A percentile compares a stretch with the other conserved stretches of the same genome.
Conservation (phyloP, 176 grass and related monocot genomes). For the Tuctoria greenei region DNA sequence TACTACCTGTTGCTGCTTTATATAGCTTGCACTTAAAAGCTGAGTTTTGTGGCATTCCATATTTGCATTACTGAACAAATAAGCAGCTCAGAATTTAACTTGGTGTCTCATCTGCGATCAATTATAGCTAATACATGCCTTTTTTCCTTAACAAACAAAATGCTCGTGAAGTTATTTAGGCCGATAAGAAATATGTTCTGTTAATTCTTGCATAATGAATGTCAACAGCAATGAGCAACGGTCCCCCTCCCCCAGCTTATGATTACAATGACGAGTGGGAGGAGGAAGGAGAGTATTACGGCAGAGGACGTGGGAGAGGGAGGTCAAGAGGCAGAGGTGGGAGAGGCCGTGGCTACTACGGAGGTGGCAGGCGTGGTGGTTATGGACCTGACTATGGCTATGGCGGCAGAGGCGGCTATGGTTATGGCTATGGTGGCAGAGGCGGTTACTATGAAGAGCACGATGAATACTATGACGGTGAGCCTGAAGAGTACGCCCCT, state of each 20-base stretch:
- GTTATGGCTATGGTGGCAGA: constrained; percentile 47
- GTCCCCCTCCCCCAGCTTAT: constrained; percentile 40
- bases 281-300: constrained; percentile 54
- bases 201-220: constrained; percentile 29
- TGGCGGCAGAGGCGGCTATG: constrained; percentile 48
- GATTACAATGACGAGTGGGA: constrained; percentile 45
- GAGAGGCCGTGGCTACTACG: constrained; percentile 50
- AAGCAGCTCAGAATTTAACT: not conserved
- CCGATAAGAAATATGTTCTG: not conserved
- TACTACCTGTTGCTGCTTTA: not conserved
- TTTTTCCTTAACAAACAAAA: not conserved
- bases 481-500: constrained; percentile 42
- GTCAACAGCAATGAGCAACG: constrained; percentile 59
- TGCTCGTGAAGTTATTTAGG: not conserved
- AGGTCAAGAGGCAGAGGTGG: constrained; percentile 48
- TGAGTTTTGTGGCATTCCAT: not conserved
- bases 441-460: constrained; percentile 50
- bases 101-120: not conserved
- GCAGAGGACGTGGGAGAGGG: constrained; percentile 57
- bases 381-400: constrained; percentile 59
- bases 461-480: constrained; percentile 56
- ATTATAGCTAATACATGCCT: not conserved
- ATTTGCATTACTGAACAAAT: not conserved
- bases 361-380: constrained; percentile 56
- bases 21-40: not conserved